Evolutionary conservation across 2,329 filamentous ascomycete species (phyloP), one percentile per base, ranked within the genome.

Genomic region (Lachnellula hyalina): DNA sequence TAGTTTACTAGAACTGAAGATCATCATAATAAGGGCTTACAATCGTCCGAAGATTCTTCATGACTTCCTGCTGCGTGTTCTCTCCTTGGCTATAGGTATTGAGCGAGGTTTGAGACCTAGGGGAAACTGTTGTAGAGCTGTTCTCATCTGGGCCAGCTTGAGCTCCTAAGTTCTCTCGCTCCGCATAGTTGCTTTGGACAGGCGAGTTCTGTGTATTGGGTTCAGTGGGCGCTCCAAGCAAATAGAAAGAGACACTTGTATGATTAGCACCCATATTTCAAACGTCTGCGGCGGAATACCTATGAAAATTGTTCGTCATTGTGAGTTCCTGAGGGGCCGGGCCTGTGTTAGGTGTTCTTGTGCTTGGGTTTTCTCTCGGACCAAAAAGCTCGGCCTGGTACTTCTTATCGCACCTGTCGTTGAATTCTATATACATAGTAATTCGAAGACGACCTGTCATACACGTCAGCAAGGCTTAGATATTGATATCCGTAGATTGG

Each of bases 301-400:
- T 42, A 40, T 59, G 56, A 49, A 55, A 54, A 19, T 51, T 49
- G 6, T 54, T 61, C 8, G 49, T 49, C 52, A 61, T 56, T 3
- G 12, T 38, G 2, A 47, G 42, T 21, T 56, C 44, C 7, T 40
- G n/a, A 47, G 53, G 35, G 11, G 36, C 40, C 23, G 34, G 5
- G 35, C 57, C 52, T 9, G 53, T 44, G 17, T 50, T 32, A 36
- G 58, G 49, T 21, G 60, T 50, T 23, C 51, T 52, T 14, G 50
- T 23, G 7, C 52, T 53, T 19, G 53, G 53, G 41, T 48, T 38
- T 23, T 58, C 47, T 4, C 56, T 51, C 47, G 56, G 54, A 42
- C 51, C 44, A 53, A 65, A 65, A 19, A 56, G 47, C 21, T 58
- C 52, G 12, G 63, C 52, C 9, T 61, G 54, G 41, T 63, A 61